Conservation (phyloP, 2,329 filamentous ascomycete genomes). For the Aspergillus sp. region DNA sequence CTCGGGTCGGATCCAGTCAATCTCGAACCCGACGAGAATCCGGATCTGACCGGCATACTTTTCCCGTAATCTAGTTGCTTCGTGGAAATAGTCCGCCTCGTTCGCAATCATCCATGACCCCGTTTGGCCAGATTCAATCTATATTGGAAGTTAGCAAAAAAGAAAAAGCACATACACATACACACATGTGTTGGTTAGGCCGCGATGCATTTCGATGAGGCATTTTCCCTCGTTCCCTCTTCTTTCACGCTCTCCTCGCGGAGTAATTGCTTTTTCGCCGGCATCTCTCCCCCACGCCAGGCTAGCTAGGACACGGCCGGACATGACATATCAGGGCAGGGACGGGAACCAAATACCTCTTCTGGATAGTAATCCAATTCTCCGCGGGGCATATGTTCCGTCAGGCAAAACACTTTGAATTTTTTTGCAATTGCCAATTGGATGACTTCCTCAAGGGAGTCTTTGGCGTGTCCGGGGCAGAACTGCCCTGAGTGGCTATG, state of each 20-base stretch:
- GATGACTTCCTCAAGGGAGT: conserved; percentile 80
- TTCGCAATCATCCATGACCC: conserved; percentile 45
- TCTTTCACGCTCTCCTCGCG: neutral
- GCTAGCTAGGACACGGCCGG: neutral
- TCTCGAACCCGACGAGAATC: conserved; percentile 86
- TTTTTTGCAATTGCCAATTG: conserved; percentile 73
- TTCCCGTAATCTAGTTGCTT: conserved; percentile 70
- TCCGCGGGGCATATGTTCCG: conserved; percentile 91
- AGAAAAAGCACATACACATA: neutral
- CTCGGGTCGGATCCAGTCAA: conserved; percentile 80
- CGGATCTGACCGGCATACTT: conserved; percentile 71
- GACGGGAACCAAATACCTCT: conserved; percentile 57
- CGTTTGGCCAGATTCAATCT: conserved; percentile 34
- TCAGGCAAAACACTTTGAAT: conserved; percentile 82
- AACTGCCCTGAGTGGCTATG: conserved; percentile 98
- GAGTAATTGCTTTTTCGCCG: neutral
- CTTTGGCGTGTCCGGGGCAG: conserved; percentile 83
- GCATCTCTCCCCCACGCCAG: neutral
- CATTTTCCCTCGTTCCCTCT: neutral
- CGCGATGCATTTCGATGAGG: neutral
- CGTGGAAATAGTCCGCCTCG: conserved; percentile 65
- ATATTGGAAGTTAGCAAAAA: neutral
- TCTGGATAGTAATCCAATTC: conserved; percentile 85
- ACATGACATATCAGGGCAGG: neutral
- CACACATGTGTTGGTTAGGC: neutral